Evolutionary conservation across 257 asterid species (phyloP).

Genomic region (Forsythia viridissima): DNA sequence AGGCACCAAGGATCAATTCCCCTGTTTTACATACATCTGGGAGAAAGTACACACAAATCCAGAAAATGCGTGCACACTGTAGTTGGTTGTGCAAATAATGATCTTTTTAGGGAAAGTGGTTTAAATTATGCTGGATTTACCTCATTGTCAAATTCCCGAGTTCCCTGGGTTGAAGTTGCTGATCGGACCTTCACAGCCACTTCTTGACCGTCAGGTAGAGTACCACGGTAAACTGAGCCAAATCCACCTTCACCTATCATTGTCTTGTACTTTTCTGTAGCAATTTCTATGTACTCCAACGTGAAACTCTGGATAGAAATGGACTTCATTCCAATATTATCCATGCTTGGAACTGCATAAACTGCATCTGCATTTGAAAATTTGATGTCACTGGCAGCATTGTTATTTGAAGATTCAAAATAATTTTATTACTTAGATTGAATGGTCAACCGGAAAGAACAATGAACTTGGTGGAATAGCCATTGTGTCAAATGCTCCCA

Average conservation of each 20-base stretch:
- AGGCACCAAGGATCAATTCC: neutral
- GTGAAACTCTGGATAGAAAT: slow-evolving; percentile 59
- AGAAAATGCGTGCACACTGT: neutral
- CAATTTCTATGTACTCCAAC: slow-evolving; percentile 55
- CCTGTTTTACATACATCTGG: neutral
- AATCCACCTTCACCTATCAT: slow-evolving; percentile 94
- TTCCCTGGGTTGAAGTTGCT: slow-evolving; percentile 88
- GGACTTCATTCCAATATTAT: slow-evolving; percentile 43
- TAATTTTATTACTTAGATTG: neutral
- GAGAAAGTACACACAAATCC: neutral
- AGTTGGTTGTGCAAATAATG: neutral
- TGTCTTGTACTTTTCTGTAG: slow-evolving; percentile 69
- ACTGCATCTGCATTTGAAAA: slow-evolving; percentile 68
- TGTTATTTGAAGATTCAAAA: neutral
- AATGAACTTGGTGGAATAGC: neutral
- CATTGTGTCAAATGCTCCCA: neutral
- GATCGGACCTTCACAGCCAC: slow-evolving; percentile 94
- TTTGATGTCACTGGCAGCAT: neutral
- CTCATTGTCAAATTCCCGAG: slow-evolving; percentile 86
- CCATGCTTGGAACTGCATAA: slow-evolving; percentile 65
- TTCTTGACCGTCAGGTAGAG: slow-evolving; percentile 76
- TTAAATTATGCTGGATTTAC: slow-evolving; percentile 32
- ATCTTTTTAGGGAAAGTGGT: neutral
- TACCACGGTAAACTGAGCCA: slow-evolving; percentile 81
- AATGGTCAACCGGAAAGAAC: neutral